phyloP scores from a whole-genome alignment of 163 green algal species.

The Trebouxiophyceae sp. region DNA sequence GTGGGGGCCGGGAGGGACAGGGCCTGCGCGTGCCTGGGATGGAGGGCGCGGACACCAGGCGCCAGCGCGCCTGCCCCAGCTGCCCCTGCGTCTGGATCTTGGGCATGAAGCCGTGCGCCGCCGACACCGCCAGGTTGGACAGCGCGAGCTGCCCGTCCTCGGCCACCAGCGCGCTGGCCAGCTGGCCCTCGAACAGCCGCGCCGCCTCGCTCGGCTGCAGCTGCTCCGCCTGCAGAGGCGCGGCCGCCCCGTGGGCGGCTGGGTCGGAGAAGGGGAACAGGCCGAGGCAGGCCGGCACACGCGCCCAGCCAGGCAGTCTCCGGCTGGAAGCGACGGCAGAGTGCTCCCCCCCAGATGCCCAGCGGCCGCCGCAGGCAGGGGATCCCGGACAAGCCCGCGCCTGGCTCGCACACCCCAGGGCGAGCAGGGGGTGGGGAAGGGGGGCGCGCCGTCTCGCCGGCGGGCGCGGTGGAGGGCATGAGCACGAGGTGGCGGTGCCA shows the following conservation, averaged over 20 bases:
- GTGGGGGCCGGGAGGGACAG: background rate
- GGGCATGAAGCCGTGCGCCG: conserved; percentile 81
- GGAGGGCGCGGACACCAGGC: conserved; percentile 77
- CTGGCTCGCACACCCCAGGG: too few relatives aligned
- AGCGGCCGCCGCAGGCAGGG: too few relatives aligned
- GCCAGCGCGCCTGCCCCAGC: conserved; percentile 59
- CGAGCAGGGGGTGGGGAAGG: too few relatives aligned
- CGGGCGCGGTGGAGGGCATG: conserved; percentile 15
- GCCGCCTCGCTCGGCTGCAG: conserved; percentile 59
- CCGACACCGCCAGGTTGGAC: conserved; percentile 70
- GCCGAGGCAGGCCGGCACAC: too few relatives aligned
- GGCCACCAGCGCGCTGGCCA: conserved; percentile 82
- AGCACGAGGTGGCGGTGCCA: conserved; percentile 81
- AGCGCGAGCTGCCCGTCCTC: conserved; percentile 89
- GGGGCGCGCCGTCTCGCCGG: conserved; percentile 5
- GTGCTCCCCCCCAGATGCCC: too few relatives aligned
- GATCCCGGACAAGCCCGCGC: too few relatives aligned
- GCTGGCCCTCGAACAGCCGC: conserved; percentile 83
- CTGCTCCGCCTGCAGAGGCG: conserved; percentile 29
- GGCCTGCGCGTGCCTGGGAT: conserved; percentile 58
- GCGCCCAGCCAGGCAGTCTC: too few relatives aligned
- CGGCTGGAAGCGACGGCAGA: background rate
- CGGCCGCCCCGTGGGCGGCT: too few relatives aligned
- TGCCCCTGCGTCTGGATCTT: conserved; percentile 87
- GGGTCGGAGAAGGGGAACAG: too few relatives aligned